A percentile compares a stretch with the other conserved stretches of the same genome.
Evolutionary conservation across 1,139 yeast species (phyloP).

Genomic region (Geotrichum macrosporum): DNA sequence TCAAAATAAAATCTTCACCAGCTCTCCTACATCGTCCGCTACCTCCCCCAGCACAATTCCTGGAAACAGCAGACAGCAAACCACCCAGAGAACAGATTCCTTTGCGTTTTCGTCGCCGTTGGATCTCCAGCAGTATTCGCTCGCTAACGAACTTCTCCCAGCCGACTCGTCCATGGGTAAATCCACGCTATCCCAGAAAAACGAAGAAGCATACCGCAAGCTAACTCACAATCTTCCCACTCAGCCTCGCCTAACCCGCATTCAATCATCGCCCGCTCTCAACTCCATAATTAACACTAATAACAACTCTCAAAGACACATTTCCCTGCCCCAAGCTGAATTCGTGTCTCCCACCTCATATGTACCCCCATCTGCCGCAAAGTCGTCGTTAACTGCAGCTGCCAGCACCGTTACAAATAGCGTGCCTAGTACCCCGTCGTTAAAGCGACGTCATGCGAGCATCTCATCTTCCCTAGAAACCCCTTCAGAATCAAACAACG

Average conservation of each 20-base stretch:
- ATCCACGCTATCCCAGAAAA: background rate
- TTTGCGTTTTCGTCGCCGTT: constrained; percentile 16
- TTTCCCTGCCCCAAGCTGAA: constrained; percentile 2
- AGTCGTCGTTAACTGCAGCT: constrained; percentile 2
- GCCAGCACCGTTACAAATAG: background rate
- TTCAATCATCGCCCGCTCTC: constrained; percentile 18
- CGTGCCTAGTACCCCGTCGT: background rate
- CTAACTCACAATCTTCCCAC: constrained; percentile 2
- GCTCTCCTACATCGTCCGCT: background rate
- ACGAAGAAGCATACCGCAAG: too few relatives aligned
- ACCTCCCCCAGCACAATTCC: background rate
- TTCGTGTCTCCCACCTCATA: constrained; percentile 1
- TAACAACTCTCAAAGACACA: constrained; percentile 6
- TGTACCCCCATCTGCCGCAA: too few relatives aligned
- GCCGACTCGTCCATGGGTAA: background rate
- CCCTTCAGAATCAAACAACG: background rate
- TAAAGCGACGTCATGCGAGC: constrained; percentile 8
- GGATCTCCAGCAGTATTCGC: constrained; percentile 29
- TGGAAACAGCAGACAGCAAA: background rate
- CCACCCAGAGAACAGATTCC: background rate
- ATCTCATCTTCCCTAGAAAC: background rate
- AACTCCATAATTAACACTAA: constrained; percentile 17
- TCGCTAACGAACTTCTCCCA: constrained; percentile 22
- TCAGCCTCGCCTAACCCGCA: constrained; percentile 16
- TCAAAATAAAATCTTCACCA: constrained; percentile 25